These are phyloP conservation scores for Roridomyces roridus DNA, from an alignment of 768 basidiomycete genomes.

Conservation along the genomic window DNA sequence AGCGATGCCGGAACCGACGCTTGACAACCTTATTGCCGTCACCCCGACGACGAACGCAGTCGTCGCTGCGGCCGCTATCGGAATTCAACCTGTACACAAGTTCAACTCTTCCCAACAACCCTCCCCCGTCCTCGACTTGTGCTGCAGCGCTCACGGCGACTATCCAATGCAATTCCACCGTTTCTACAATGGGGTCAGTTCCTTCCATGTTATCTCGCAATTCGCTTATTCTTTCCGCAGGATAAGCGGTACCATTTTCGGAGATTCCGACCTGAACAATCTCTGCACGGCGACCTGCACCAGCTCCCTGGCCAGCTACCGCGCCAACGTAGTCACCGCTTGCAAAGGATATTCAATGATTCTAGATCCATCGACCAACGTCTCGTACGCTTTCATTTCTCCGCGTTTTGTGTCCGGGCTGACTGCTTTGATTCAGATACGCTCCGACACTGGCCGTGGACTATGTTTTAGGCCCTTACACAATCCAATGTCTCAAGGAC, in stretches of 20 bases:
- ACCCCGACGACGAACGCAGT: neutral
- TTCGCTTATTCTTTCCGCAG: too few species aligned
- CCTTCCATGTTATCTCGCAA: too few species aligned
- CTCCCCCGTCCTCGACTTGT: slow-evolving; percentile 1
- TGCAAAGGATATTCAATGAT: slow-evolving; percentile 1
- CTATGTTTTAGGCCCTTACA: too few species aligned
- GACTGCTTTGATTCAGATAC: too few species aligned
- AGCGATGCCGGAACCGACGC: neutral
- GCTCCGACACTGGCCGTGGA: too few species aligned
- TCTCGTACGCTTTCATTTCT: too few species aligned
- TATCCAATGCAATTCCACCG: too few species aligned
- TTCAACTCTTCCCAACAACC: neutral
- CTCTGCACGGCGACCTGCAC: slow-evolving; percentile 11
- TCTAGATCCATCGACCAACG: too few species aligned
- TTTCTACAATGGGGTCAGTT: slow-evolving; percentile 4
- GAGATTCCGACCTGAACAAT: neutral
- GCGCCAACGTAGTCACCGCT: neutral
- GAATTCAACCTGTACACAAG: slow-evolving; percentile 2
- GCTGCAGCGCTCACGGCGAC: slow-evolving; percentile 11
- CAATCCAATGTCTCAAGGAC: too few species aligned
- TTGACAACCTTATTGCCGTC: too few species aligned
- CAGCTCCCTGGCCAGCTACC: slow-evolving; percentile 9
- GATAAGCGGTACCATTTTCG: too few species aligned
- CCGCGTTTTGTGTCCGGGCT: too few species aligned
- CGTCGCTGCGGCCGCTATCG: neutral